A percentile compares a stretch with the other conserved stretches of the same genome.
These are phyloP conservation scores for Zymoseptoria crescenta DNA, from an alignment of 2,329 filamentous ascomycete species.

Conservation along the genomic window DNA sequence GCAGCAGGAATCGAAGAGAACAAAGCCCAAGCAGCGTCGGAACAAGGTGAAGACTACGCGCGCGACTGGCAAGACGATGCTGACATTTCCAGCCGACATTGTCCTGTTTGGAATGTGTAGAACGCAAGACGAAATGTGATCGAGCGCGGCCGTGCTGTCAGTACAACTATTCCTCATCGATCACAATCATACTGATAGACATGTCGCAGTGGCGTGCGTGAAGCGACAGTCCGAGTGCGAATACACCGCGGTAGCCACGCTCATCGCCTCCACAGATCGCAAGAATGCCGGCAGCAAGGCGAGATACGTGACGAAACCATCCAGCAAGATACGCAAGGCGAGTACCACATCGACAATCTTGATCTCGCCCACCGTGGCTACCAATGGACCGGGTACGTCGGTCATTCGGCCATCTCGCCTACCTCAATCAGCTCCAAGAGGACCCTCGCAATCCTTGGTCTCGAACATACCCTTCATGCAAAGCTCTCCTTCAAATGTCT, in stretches of 20 bases:
- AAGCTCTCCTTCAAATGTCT: slow-evolving; percentile 66
- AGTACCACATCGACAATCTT: slow-evolving; percentile 18
- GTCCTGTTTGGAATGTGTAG: slow-evolving; percentile 59
- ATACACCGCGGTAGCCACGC: slow-evolving; percentile 68
- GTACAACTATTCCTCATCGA: not conserved
- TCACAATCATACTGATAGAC: not conserved
- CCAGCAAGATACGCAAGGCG: slow-evolving; percentile 27
- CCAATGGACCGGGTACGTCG: slow-evolving; percentile 24
- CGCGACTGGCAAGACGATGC: not conserved
- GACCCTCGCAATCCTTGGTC: slow-evolving; percentile 45
- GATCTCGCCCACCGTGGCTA: slow-evolving; percentile 19
- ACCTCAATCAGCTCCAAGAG: slow-evolving; percentile 10
- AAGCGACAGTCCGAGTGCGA: slow-evolving; percentile 69
- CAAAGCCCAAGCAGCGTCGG: slow-evolving; percentile 59
- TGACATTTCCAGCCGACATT: not conserved
- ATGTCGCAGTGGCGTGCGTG: slow-evolving; percentile 46
- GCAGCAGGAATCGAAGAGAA: not conserved
- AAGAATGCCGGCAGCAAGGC: slow-evolving; percentile 22
- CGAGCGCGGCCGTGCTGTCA: slow-evolving; percentile 52
- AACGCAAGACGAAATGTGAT: slow-evolving; percentile 80
- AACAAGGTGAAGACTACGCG: slow-evolving; percentile 72
- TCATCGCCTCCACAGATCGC: slow-evolving; percentile 51
- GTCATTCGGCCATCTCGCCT: slow-evolving; percentile 17
- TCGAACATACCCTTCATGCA: slow-evolving; percentile 67
- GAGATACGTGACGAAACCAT: slow-evolving; percentile 28